A percentile compares a stretch with the other conserved stretches of the same genome.
These are phyloP conservation scores for Solanum tacnaense DNA, from an alignment of 257 asterid genomes.

Conservation along the genomic window DNA sequence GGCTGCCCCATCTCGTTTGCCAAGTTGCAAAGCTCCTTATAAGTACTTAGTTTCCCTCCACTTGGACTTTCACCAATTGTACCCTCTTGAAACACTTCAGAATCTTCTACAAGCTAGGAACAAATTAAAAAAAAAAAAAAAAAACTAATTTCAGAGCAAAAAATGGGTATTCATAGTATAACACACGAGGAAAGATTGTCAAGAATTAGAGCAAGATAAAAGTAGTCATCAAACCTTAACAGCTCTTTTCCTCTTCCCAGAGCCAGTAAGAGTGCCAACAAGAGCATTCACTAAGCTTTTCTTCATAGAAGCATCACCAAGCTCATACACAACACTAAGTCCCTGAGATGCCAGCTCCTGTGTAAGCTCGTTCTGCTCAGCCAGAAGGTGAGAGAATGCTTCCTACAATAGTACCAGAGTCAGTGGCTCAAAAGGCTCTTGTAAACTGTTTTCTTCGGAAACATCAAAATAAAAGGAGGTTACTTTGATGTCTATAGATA, in stretches of 20 bases:
- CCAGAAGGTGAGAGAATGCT: slow-evolving; percentile 86
- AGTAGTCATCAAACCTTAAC: slow-evolving; percentile 53
- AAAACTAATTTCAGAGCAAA: not conserved
- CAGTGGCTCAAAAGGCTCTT: not conserved
- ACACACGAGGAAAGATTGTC: not conserved
- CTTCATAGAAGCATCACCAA: slow-evolving; percentile 86
- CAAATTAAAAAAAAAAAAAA: not conserved
- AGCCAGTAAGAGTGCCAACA: slow-evolving; percentile 94
- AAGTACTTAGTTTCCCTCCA: slow-evolving; percentile 93
- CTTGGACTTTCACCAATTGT: slow-evolving; percentile 86
- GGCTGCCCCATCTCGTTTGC: slow-evolving; percentile 99
- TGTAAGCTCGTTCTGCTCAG: slow-evolving; percentile 88
- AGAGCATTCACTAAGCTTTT: slow-evolving; percentile 86
- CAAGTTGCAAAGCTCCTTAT: slow-evolving; percentile 91
- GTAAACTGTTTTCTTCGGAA: not conserved
- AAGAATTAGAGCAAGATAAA: slow-evolving; percentile 3
- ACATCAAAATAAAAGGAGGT: not conserved
- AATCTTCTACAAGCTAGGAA: slow-evolving; percentile 72
- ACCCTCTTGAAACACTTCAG: slow-evolving; percentile 94
- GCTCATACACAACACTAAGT: slow-evolving; percentile 90
- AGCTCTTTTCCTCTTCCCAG: slow-evolving; percentile 97
- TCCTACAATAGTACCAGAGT: slow-evolving; percentile 42
- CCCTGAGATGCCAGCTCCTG: slow-evolving; percentile 99
- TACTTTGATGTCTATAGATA: not conserved
- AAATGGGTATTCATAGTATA: not conserved